Conservation (phyloP, 257 asterid genomes). For the Primulina huaijiensis region DNA sequence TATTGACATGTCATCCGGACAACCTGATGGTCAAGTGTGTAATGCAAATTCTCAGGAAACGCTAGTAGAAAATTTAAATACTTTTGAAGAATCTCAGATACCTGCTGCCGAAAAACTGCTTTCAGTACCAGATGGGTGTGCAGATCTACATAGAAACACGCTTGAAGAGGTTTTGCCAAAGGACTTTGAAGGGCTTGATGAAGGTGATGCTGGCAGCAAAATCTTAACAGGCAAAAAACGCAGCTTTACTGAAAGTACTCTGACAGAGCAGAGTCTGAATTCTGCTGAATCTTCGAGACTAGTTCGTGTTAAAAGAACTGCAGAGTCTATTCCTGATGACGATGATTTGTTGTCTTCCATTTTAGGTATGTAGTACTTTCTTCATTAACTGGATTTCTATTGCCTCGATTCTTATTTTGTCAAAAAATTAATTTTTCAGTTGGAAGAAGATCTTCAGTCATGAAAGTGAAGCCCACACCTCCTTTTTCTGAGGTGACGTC, state of each 20-base stretch:
- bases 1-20: slow-evolving; percentile 25
- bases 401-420: slow-evolving; percentile 26
- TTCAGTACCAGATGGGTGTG: slow-evolving; percentile 51
- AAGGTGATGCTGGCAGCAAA: slow-evolving; percentile 69
- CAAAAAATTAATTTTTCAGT: slow-evolving; percentile 35
- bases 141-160: slow-evolving; percentile 39
- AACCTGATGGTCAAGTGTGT: slow-evolving; percentile 36
- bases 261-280: slow-evolving; percentile 83
- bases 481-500: slow-evolving; percentile 65
- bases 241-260: slow-evolving; percentile 77
- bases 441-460: slow-evolving; percentile 70
- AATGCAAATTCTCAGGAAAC: slow-evolving; percentile 29
- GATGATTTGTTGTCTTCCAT: slow-evolving; percentile 90
- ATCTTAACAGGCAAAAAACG: slow-evolving; percentile 76
- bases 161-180: slow-evolving; percentile 54
- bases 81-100: slow-evolving; percentile 41
- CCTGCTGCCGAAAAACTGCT: slow-evolving; percentile 71
- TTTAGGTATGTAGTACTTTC: slow-evolving; percentile 50
- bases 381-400: slow-evolving; percentile 14
- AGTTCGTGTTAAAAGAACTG: slow-evolving; percentile 56
- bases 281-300: slow-evolving; percentile 80
- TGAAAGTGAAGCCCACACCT: slow-evolving; percentile 86
- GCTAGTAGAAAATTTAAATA: slow-evolving; percentile 28
- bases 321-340: slow-evolving; percentile 79
- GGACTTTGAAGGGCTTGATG: slow-evolving; percentile 41